phyloP scores from a whole-genome alignment of 805 yeast species.

The Saturnispora gosingensis region DNA sequence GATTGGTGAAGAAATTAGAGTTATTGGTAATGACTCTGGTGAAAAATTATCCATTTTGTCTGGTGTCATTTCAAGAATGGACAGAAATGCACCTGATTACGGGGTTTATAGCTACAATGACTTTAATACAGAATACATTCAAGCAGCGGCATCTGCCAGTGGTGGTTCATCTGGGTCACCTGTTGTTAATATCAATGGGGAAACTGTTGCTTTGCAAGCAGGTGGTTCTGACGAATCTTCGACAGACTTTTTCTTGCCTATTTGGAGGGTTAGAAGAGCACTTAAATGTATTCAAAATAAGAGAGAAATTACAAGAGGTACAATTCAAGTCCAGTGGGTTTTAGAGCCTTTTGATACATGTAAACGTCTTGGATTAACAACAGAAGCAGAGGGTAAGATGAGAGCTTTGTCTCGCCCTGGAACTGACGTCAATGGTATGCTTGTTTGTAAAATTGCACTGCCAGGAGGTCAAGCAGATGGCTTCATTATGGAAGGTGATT shows the following conservation, averaged over 20 bases:
- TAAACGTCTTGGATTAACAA: constrained; percentile 71
- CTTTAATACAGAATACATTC: constrained; percentile 88
- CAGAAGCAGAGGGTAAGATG: constrained; percentile 61
- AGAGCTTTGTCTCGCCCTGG: constrained; percentile 39
- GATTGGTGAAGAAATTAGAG: constrained; percentile 90
- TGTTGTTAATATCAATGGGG: constrained; percentile 78
- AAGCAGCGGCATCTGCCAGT: constrained; percentile 92
- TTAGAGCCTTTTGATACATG: constrained; percentile 86
- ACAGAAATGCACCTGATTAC: constrained; percentile 91
- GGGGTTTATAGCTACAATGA: constrained; percentile 84
- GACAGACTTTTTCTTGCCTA: constrained; percentile 85
- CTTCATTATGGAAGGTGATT: constrained; percentile 75
- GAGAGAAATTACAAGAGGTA: constrained; percentile 69
- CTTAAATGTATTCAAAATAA: constrained; percentile 56
- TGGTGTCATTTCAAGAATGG: constrained; percentile 78
- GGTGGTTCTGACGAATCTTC: constrained; percentile 91
- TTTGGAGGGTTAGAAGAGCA: constrained; percentile 76
- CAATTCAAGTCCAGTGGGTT: constrained; percentile 84
- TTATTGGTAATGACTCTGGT: constrained; percentile 95
- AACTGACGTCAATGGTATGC: constrained; percentile 68
- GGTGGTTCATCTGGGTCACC: constrained; percentile 97
- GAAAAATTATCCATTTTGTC: constrained; percentile 83
- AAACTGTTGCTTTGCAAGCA: constrained; percentile 87
- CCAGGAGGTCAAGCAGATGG: constrained; percentile 82
- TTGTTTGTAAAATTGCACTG: constrained; percentile 72